These are phyloP conservation scores for Trametes polyzona DNA, from an alignment of 1,284 basidiomycete genomes.

Conservation along the genomic window DNA sequence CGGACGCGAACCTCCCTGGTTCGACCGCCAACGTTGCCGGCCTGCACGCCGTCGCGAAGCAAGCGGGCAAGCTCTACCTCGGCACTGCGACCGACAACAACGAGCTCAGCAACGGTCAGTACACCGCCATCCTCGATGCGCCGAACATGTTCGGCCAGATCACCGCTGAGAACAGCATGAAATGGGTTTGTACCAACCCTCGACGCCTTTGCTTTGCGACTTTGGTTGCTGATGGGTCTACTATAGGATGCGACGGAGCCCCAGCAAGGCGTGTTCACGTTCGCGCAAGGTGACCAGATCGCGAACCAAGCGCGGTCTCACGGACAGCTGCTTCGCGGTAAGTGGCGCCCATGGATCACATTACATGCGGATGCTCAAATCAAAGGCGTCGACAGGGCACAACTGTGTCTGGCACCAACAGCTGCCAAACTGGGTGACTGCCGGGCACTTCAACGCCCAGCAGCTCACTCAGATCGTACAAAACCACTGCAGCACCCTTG, in stretches of 20 bases:
- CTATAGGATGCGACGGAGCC: constrained; percentile 57
- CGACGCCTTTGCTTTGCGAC: not conserved
- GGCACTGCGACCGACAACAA: constrained; percentile 65
- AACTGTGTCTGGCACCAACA: constrained; percentile 63
- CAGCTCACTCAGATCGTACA: constrained; percentile 48
- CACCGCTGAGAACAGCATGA: constrained; percentile 60
- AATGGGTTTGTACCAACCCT: constrained; percentile 46
- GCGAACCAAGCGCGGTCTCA: constrained; percentile 50
- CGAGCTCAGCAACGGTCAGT: constrained; percentile 51
- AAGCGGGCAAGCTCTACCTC: constrained; percentile 59
- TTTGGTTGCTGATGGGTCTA: not conserved
- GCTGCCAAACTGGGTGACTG: constrained; percentile 53
- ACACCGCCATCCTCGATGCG: constrained; percentile 47
- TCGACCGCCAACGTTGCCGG: constrained; percentile 33
- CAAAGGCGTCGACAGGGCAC: constrained; percentile 36
- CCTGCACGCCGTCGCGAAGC: constrained; percentile 46
- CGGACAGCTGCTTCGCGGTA: constrained; percentile 40
- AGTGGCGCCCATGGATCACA: not conserved
- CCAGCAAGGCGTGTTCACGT: constrained; percentile 50
- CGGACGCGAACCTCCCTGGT: constrained; percentile 25
- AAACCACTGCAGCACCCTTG: constrained; percentile 50
- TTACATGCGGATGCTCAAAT: too few species aligned
- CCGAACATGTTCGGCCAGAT: constrained; percentile 51
- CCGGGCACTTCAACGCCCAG: constrained; percentile 45
- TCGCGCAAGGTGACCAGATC: constrained; percentile 48